A percentile compares a stretch with the other conserved stretches of the same genome.
phyloP scores from a whole-genome alignment of 306 rosid species.

The Luffa aegyptiaca region DNA sequence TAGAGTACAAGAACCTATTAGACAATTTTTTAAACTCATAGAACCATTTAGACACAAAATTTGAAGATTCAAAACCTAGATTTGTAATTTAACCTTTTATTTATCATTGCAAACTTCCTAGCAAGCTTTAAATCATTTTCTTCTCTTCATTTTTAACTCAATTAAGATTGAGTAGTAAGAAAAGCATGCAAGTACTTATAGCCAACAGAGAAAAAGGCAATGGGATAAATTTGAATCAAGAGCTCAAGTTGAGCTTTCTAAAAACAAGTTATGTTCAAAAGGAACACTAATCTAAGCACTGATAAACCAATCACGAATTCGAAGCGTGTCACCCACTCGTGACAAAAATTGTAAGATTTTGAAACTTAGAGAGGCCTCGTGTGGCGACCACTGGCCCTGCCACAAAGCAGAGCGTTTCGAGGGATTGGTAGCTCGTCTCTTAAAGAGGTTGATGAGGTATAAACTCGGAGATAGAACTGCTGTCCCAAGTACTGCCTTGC shows the following conservation, averaged over 20 bases:
- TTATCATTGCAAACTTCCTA: background rate
- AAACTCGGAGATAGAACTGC: constrained; percentile 80
- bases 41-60: no score
- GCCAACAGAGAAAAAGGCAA: background rate
- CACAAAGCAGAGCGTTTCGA: constrained; percentile 76
- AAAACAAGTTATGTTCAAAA: background rate
- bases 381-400: constrained; percentile 68
- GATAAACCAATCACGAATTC: background rate
- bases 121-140: background rate
- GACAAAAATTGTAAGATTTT: constrained; percentile 17
- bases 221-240: background rate
- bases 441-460: constrained; percentile 47
- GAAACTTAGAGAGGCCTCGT: constrained; percentile 42
- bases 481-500: constrained; percentile 93
- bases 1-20: no score
- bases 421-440: constrained; percentile 84
- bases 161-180: background rate
- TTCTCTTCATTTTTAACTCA: background rate
- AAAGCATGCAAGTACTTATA: background rate
- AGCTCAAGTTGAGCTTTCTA: constrained; percentile 9
- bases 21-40: no score
- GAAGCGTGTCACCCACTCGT: constrained; percentile 51
- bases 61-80: no score
- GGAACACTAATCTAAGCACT: background rate
- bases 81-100: no score